Evolutionary conservation across 257 asterid genomes (phyloP).

Genomic region (Jasminum sambac): DNA sequence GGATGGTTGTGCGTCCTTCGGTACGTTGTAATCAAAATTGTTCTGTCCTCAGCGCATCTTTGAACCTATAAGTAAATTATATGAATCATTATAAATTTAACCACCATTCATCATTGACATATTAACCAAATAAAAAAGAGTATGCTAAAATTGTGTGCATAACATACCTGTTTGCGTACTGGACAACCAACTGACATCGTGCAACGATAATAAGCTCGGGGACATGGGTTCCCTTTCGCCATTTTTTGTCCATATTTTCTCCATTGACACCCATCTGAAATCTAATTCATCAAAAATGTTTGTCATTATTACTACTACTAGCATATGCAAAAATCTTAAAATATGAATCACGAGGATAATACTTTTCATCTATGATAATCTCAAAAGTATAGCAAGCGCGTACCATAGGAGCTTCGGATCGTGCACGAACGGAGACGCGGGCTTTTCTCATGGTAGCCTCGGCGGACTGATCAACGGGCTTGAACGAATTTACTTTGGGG

Average conservation of each 20-base stretch:
- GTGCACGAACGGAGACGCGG: constrained; percentile 99
- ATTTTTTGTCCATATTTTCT: constrained; percentile 94
- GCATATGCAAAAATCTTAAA: no score
- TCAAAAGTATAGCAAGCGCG: no score
- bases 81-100: neutral
- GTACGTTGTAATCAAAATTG: constrained; percentile 77
- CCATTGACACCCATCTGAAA: constrained; percentile 97
- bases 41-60: constrained; percentile 84
- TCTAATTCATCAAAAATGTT: constrained; percentile 35
- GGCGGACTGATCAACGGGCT: constrained; percentile 46
- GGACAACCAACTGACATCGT: constrained; percentile 97
- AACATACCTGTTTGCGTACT: constrained; percentile 82
- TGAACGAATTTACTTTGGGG: constrained; percentile 41
- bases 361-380: no score
- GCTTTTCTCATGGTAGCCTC: constrained; percentile 93
- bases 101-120: neutral
- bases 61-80: constrained; percentile 59
- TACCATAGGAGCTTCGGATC: constrained; percentile 96
- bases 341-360: no score
- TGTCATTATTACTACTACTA: no score
- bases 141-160: no score
- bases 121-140: neutral
- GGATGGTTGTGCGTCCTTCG: constrained; percentile 95
- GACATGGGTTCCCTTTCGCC: constrained; percentile 98
- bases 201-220: constrained; percentile 88